Base-by-base conservation (phyloP, 2,329 filamentous ascomycete species). In the Aureobasidium vineae region DNA sequence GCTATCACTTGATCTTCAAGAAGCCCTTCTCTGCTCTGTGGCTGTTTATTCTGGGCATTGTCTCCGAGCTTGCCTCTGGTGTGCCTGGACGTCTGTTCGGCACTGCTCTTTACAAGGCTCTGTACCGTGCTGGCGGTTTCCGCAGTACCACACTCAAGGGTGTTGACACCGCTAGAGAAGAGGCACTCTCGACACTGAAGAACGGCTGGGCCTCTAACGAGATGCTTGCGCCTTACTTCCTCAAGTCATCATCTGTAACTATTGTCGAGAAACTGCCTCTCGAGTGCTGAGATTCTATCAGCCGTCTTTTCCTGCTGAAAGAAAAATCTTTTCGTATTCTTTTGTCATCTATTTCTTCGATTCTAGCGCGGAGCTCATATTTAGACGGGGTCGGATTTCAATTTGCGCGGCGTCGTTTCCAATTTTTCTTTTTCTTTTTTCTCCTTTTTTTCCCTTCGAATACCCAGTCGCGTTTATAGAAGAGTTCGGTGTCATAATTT, bases 221-320 rank as follows among this genome's bases (percentile, higher is more conserved):
- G 36, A 66, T 66, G 65, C 49, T 66, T 7, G 65, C 65, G 19
- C 65, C 65, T 19, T 66, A 59, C 56, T 66, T 66, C 52, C 53
- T 59, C 23, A 52, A 43, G 16, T 65, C 61, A 7, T 66, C 52
- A 40, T 50, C 59, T 28, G 33, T 33, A 8, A n/a, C 6, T 8
- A 43, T 52, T 10, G 26, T 23, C 8, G 63, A 66, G 53, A 66
- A 66, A 21, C 19, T 56, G n/a, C 63, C 61, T 36, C n/a, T 56
- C 3, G 26, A 57, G 50, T 63, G 47, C 15, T 63, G 47, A 53
- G 21, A 11, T 16, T 23, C 23, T 7, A 10, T 36, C 31, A n/a
- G 11, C 3, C 23, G 10, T 7, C 11, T 8, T 8, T 16, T 50
- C 16, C 31, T 3, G 26, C 19, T 11, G 2, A 23, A 7, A 52